Percentiles rank a stretch among this genome's conserved stretches.
phyloP scores from a whole-genome alignment of 2,329 filamentous ascomycete species.

The Pseudogymnoascus verrucosus region DNA sequence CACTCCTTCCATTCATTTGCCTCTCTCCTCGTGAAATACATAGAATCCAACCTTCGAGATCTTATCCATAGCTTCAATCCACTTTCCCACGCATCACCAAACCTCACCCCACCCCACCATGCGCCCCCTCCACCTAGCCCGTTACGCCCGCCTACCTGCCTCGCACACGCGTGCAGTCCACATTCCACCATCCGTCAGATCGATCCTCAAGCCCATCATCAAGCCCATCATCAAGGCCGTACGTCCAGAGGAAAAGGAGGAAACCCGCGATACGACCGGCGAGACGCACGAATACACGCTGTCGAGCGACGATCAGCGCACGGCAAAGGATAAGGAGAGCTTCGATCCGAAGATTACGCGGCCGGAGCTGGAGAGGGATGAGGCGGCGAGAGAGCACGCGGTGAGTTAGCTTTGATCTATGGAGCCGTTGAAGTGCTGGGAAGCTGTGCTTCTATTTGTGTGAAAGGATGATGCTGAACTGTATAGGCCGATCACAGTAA shows the following conservation, averaged over 20 bases:
- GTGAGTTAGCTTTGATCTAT: neutral
- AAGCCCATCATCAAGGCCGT: neutral
- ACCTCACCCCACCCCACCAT: neutral
- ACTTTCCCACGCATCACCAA: neutral
- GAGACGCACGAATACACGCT: constrained; percentile 6
- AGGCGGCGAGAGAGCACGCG: neutral
- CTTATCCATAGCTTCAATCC: neutral
- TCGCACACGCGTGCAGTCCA: neutral
- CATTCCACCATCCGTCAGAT: neutral
- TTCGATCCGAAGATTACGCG: neutral
- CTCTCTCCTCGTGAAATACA: neutral
- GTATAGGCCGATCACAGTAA: neutral
- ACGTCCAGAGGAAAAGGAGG: neutral
- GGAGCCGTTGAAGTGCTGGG: neutral
- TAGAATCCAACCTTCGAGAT: neutral
- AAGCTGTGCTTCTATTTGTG: neutral
- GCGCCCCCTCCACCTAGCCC: neutral
- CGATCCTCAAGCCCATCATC: neutral
- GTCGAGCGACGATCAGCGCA: neutral
- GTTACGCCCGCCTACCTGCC: neutral
- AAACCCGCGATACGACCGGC: neutral
- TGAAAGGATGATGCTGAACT: neutral
- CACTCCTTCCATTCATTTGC: neutral
- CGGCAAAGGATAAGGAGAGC: neutral
- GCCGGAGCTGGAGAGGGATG: neutral